Evolutionary conservation across 441 rosid genomes (phyloP), one percentile per base, ranked within the genome.

Genomic region (Theobroma grandiflorum): DNA sequence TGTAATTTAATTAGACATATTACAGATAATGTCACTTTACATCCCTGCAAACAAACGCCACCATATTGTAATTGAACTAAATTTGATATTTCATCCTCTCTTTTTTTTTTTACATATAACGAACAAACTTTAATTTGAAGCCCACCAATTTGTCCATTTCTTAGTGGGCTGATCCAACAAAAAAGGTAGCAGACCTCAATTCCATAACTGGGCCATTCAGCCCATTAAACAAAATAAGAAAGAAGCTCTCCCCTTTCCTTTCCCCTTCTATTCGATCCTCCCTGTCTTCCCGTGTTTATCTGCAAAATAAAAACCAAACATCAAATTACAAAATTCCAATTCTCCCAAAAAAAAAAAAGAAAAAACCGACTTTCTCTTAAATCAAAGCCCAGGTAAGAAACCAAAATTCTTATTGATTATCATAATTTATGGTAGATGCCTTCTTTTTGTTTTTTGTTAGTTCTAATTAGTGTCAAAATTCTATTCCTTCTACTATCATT

Each of bases 321-420:
- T 26, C 0, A 55, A 55, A 55, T 18, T 26, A 26, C 31, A 55
- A 55, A 8, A 57, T n/a, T 1, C 43, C 68, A 10, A 15, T 63
- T 63, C 67, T 33, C 14, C 43, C 31, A 26, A 26, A 26, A 26
- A 26, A 26, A 26, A 26, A 26, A 42, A 42, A 42, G 1, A 45
- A 45, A n/a, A n/a, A 10, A 14, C 71, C 2, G 15, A 37, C 10
- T 35, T 35, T 18, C 43, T 66, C 47, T 66, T 4, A 10, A 66
- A 66, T 66, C 50, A 40, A 40, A 66, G 50, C 47, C 6, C 75
- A 71, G 75, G 59, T 70, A 33, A 33, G 75, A 33, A 16, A 8
- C 43, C 26, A 50, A 33, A 16, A 20, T 31, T 33, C 1, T 15
- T 14, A 4, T 6, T 26, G 31, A 26, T 26, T 26, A 26, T 26